A percentile compares a stretch with the other conserved stretches of the same genome.
Evolutionary conservation across 257 asterid genomes (phyloP).

Genomic region (Thymus mandschuricus): DNA sequence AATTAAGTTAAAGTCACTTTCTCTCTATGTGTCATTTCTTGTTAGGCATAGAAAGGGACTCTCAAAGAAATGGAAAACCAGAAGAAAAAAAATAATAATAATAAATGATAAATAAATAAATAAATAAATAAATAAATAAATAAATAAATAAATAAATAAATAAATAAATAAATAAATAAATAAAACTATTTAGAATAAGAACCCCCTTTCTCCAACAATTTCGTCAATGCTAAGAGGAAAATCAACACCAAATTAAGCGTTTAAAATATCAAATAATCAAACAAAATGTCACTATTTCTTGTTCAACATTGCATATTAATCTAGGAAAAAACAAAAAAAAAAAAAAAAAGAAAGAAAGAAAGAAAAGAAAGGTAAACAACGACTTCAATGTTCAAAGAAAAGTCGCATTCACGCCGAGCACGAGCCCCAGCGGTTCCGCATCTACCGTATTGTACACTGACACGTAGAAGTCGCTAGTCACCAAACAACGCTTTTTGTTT

Average conservation of each 20-base stretch:
- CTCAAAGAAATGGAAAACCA: not conserved
- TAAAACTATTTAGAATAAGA: not conserved
- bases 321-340: not conserved
- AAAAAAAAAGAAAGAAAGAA: not conserved
- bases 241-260: conserved; percentile 28
- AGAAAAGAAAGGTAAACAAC: not conserved
- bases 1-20: conserved; percentile 15
- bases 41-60: conserved; percentile 25
- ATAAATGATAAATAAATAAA: no score
- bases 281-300: conserved; percentile 8
- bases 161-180: no score
- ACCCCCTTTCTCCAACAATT: conserved; percentile 27
- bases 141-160: not conserved
- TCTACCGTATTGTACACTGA: conserved; percentile 35
- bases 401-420: conserved; percentile 40
- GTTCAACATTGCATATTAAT: not conserved
- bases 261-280: conserved; percentile 7
- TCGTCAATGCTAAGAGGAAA: conserved; percentile 36
- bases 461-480: conserved; percentile 34
- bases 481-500: conserved; percentile 16
- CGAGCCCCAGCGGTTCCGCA: conserved; percentile 43
- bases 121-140: not conserved
- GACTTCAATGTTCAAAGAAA: conserved; percentile 14
- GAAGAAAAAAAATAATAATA: not conserved
- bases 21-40: conserved; percentile 10